A percentile compares a stretch with the other conserved stretches of the same genome.
These are phyloP conservation scores for Serpula lacrymans DNA, from an alignment of 768 basidiomycete genomes.

Conservation along the genomic window DNA sequence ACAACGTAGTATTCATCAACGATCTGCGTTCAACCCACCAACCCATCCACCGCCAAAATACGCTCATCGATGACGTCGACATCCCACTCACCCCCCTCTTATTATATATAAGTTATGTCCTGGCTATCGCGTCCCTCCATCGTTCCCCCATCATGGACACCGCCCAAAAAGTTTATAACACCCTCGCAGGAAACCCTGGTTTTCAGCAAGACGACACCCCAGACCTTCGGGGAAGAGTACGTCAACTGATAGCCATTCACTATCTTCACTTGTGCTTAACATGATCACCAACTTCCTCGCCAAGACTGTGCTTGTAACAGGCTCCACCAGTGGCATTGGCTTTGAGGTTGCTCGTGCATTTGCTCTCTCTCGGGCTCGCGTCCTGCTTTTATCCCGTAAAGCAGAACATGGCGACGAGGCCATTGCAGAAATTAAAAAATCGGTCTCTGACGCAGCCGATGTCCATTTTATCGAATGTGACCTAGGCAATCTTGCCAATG, in stretches of 20 bases:
- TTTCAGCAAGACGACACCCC: constrained; percentile 1
- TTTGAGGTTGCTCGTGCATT: constrained; percentile 27
- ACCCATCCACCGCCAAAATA: too few relatives aligned
- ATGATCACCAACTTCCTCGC: not conserved
- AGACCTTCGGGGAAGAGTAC: constrained; percentile 6
- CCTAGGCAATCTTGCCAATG: constrained; percentile 20
- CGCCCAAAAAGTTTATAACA: constrained; percentile 2
- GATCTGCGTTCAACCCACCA: too few relatives aligned
- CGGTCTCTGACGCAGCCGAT: constrained; percentile 9
- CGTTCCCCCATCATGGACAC: not conserved
- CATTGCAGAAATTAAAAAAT: constrained; percentile 17
- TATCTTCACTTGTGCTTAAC: not conserved
- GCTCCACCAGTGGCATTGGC: constrained; percentile 26
- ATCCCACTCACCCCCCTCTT: not conserved
- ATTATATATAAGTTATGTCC: not conserved
- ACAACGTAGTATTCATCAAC: too few relatives aligned
- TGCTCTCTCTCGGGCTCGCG: constrained; percentile 23
- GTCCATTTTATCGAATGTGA: constrained; percentile 25
- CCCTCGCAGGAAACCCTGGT: constrained; percentile 1
- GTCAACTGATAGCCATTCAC: not conserved
- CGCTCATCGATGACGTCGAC: not conserved
- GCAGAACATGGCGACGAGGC: constrained; percentile 21
- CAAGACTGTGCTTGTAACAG: constrained; percentile 29
- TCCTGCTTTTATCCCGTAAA: constrained; percentile 21
- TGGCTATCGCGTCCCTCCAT: not conserved